These are phyloP conservation scores for Zychaea mexicana DNA, from an alignment of 371 early-diverging fungal species.

Conservation along the genomic window DNA sequence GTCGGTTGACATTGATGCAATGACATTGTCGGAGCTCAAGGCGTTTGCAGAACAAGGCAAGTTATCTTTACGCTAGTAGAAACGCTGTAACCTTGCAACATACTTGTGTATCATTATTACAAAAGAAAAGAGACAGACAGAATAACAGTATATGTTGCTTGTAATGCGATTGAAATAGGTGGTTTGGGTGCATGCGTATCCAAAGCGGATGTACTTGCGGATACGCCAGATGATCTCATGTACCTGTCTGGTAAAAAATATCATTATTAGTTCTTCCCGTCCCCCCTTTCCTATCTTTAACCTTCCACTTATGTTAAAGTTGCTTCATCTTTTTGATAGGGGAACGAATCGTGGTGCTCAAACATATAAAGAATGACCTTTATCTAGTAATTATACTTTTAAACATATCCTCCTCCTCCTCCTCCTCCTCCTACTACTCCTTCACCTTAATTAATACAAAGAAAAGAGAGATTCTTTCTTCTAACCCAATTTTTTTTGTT, in stretches of 20 bases:
- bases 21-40: constrained; percentile 35
- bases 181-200: constrained; percentile 55
- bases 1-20: constrained; percentile 35
- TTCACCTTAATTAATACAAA: neutral
- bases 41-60: constrained; percentile 49
- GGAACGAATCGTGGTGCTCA: constrained; percentile 46
- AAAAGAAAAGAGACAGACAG: neutral
- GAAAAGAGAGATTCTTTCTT: neutral
- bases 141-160: neutral
- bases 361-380: constrained; percentile 44
- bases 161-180: constrained; percentile 19
- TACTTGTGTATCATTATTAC: neutral
- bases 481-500: neutral
- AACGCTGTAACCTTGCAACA: too few relatives aligned
- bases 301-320: neutral
- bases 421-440: neutral
- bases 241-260: constrained; percentile 53
- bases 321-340: constrained; percentile 20
- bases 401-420: neutral
- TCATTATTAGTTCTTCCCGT: neutral
- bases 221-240: constrained; percentile 56
- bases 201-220: constrained; percentile 53
- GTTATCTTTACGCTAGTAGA: too few relatives aligned
- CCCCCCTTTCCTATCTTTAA: neutral
- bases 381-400: constrained; percentile 33